Percentiles rank a stretch among this genome's conserved stretches.
phyloP scores from a whole-genome alignment of 208 protist genomes.

The Phytomonas francai region DNA sequence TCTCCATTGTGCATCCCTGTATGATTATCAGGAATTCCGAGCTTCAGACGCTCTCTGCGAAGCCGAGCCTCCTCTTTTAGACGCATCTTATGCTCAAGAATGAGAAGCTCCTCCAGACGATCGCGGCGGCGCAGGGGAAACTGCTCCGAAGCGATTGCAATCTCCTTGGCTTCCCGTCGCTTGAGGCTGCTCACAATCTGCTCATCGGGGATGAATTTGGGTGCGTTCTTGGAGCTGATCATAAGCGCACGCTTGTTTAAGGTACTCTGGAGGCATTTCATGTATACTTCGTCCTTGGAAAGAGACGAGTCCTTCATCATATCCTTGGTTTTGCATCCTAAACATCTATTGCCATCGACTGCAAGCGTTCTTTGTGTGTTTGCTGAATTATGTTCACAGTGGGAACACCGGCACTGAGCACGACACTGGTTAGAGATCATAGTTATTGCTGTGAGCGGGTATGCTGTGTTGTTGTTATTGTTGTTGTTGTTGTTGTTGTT shows the following conservation, averaged over 20 bases:
- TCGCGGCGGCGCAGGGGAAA: slow-evolving; percentile 82
- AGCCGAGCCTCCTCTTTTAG: slow-evolving; percentile 47
- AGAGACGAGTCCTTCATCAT: slow-evolving; percentile 20
- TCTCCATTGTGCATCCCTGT: slow-evolving; percentile 13
- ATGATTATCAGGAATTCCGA: slow-evolving; percentile 36
- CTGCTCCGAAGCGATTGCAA: slow-evolving; percentile 35
- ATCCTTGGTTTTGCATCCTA: slow-evolving; percentile 23
- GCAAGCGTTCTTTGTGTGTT: slow-evolving; percentile 11
- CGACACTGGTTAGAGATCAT: slow-evolving; percentile 81
- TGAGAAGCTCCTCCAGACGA: slow-evolving; percentile 77
- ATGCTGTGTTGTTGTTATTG: not conserved
- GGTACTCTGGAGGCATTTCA: slow-evolving; percentile 48
- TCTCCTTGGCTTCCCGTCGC: slow-evolving; percentile 51
- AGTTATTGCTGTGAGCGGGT: not conserved
- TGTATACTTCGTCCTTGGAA: slow-evolving; percentile 72
- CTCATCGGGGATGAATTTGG: slow-evolving; percentile 73
- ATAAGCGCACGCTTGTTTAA: slow-evolving; percentile 45
- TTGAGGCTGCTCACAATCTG: slow-evolving; percentile 73
- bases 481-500: not conserved
- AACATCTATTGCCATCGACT: slow-evolving; percentile 2
- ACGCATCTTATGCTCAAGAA: slow-evolving; percentile 78
- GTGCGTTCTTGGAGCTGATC: slow-evolving; percentile 58
- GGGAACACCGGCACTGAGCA: slow-evolving; percentile 75
- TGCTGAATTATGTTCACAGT: slow-evolving; percentile 36
- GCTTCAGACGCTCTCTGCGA: slow-evolving; percentile 38